Evolutionary conservation across 192 early-diverging fungal genomes (phyloP).

Genomic region (Podila epicladia): DNA sequence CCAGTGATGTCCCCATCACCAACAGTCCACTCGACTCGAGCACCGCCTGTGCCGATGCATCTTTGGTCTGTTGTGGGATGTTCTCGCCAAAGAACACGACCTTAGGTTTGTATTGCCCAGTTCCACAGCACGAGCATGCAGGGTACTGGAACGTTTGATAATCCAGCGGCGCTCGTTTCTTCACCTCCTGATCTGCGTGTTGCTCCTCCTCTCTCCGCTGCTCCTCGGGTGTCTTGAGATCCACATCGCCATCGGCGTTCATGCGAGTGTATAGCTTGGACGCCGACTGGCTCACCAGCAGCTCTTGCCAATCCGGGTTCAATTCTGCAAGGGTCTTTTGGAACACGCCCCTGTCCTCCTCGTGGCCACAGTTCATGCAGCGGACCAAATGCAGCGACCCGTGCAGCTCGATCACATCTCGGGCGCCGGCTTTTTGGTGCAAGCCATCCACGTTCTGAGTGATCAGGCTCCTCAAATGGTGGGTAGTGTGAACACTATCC

Average conservation of each 20-base stretch:
- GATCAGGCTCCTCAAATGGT: slow-evolving; percentile 66
- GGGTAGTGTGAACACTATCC: slow-evolving; percentile 32
- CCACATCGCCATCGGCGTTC: slow-evolving; percentile 89
- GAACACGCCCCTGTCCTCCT: slow-evolving; percentile 64
- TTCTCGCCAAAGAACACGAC: slow-evolving; percentile 95
- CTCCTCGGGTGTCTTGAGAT: slow-evolving; percentile 60
- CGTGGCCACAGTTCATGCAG: slow-evolving; percentile 76
- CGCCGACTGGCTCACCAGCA: slow-evolving; percentile 50
- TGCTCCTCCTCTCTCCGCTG: not conserved
- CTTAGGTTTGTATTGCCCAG: slow-evolving; percentile 74
- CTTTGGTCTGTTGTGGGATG: slow-evolving; percentile 64
- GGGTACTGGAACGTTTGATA: slow-evolving; percentile 81
- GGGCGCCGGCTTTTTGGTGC: slow-evolving; percentile 69
- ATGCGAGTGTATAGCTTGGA: slow-evolving; percentile 59
- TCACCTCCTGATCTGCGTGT: not conserved
- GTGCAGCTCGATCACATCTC: slow-evolving; percentile 83
- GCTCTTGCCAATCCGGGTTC: slow-evolving; percentile 74
- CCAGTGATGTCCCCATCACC: slow-evolving; percentile 82
- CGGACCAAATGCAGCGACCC: slow-evolving; percentile 79
- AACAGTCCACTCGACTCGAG: slow-evolving; percentile 70
- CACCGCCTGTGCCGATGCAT: slow-evolving; percentile 66
- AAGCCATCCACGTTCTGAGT: slow-evolving; percentile 96
- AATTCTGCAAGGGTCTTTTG: slow-evolving; percentile 69
- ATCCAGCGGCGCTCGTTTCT: slow-evolving; percentile 16
- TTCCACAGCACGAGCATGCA: slow-evolving; percentile 69